A percentile compares a stretch with the other conserved stretches of the same genome.
Conservation (phyloP, 306 rosid species). For the Citrullus mucosospermus region DNA sequence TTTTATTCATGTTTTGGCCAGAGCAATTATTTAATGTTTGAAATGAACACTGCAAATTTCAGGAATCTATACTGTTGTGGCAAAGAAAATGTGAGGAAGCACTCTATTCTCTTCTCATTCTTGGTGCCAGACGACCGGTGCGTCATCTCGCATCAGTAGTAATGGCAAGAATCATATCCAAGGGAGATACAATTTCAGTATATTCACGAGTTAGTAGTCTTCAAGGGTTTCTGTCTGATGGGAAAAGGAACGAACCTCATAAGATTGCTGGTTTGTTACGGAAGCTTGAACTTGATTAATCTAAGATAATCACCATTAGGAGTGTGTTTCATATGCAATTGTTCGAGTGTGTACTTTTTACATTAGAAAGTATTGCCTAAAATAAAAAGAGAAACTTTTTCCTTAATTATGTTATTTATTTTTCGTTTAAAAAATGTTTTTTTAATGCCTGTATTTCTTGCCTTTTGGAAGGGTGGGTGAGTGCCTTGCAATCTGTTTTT, state of each 20-base stretch:
- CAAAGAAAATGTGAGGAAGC: slow-evolving; percentile 98
- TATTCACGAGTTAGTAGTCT: slow-evolving; percentile 91
- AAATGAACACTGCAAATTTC: slow-evolving; percentile 15
- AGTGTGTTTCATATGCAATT: neutral
- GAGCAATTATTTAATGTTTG: neutral
- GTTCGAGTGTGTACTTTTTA: neutral
- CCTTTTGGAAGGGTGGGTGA: neutral
- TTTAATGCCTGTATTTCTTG: neutral
- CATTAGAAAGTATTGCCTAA: neutral
- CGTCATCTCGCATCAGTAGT: slow-evolving; percentile 92
- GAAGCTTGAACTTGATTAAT: neutral
- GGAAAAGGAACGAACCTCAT: slow-evolving; percentile 72
- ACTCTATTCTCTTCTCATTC: slow-evolving; percentile 57
- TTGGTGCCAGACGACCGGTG: slow-evolving; percentile 92
- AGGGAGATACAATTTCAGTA: slow-evolving; percentile 83
- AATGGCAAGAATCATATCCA: slow-evolving; percentile 70
- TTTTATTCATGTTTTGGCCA: neutral
- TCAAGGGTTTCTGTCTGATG: slow-evolving; percentile 95
- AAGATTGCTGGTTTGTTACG: slow-evolving; percentile 68
- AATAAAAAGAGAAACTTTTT: neutral
- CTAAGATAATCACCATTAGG: neutral
- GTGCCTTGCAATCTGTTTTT: neutral
- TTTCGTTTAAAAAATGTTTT: neutral
- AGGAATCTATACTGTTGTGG: slow-evolving; percentile 84
- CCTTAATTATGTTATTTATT: neutral